Conservation (phyloP, 2,329 filamentous ascomycete genomes). For the Sporothrix pseudoabietina region DNA sequence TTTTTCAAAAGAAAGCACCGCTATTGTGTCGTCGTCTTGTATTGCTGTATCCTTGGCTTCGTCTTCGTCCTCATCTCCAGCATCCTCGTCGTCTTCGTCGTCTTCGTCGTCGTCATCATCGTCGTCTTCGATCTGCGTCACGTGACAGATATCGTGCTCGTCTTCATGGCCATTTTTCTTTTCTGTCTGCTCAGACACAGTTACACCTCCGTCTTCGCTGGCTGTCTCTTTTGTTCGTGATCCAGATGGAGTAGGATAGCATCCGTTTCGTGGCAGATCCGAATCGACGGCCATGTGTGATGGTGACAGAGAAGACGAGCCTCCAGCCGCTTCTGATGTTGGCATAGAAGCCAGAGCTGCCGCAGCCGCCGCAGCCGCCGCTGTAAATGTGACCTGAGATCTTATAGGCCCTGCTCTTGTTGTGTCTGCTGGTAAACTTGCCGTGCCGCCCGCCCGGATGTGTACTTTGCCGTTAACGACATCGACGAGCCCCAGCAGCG, state of each 20-base stretch:
- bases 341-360: background rate
- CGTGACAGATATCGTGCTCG: background rate
- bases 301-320: background rate
- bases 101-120: conserved; percentile 18
- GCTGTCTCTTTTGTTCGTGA: conserved; percentile 12
- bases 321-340: conserved; percentile 5
- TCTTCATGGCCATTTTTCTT: background rate
- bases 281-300: conserved; percentile 10
- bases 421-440: too few species aligned
- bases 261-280: background rate
- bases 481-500: conserved; percentile 15
- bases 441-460: background rate
- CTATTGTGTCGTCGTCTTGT: background rate
- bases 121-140: background rate
- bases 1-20: background rate
- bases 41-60: background rate
- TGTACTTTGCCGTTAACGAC: conserved; percentile 21
- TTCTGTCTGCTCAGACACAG: background rate
- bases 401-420: background rate
- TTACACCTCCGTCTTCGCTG: background rate
- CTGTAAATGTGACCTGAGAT: background rate
- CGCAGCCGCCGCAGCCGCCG: background rate
- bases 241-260: conserved; percentile 15
- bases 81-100: background rate
- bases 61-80: background rate